phyloP scores from a whole-genome alignment of 345 rosid species.

The Raphanus sativus region DNA sequence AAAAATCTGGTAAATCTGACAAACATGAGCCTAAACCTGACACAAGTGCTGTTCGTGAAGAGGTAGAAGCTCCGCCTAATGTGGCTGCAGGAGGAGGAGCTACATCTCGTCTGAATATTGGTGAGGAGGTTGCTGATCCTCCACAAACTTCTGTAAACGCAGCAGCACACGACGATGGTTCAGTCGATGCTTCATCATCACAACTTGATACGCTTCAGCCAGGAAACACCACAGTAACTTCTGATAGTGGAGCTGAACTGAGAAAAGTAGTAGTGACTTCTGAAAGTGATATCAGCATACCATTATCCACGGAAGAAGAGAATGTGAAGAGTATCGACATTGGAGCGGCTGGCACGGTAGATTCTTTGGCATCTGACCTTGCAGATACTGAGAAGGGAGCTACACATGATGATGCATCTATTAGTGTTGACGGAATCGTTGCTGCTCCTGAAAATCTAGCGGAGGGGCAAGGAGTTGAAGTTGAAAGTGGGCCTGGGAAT shows the following conservation, averaged over 20 bases:
- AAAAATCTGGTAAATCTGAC: conserved; percentile 58
- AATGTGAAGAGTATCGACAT: conserved; percentile 27
- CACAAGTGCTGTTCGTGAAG: conserved; percentile 29
- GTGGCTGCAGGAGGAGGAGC: conserved; percentile 45
- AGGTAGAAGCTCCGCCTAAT: conserved; percentile 25
- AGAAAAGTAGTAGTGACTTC: conserved; percentile 18
- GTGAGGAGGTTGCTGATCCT: conserved; percentile 35
- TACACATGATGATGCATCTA: conserved; percentile 32
- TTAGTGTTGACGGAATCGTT: conserved; percentile 14
- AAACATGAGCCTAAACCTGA: conserved; percentile 57
- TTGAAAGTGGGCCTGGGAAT: conserved; percentile 31
- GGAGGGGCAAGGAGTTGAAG: conserved; percentile 35
- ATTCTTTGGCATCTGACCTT: conserved; percentile 29
- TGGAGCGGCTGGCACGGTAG: conserved; percentile 14
- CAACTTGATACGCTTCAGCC: conserved; percentile 35
- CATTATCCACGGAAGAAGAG: conserved; percentile 40
- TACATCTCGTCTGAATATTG: conserved; percentile 33
- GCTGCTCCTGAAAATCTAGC: conserved; percentile 24
- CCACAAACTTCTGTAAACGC: conserved; percentile 42
- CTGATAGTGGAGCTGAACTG: conserved; percentile 34
- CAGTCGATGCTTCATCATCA: conserved; percentile 37
- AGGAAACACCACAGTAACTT: conserved; percentile 15
- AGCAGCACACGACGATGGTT: conserved; percentile 38
- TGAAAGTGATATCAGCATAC: conserved; percentile 34
- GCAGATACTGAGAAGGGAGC: conserved; percentile 42